A percentile compares a stretch with the other conserved stretches of the same genome.
These are phyloP conservation scores for Lactifluus volemus DNA, from an alignment of 768 basidiomycete genomes.

Conservation along the genomic window DNA sequence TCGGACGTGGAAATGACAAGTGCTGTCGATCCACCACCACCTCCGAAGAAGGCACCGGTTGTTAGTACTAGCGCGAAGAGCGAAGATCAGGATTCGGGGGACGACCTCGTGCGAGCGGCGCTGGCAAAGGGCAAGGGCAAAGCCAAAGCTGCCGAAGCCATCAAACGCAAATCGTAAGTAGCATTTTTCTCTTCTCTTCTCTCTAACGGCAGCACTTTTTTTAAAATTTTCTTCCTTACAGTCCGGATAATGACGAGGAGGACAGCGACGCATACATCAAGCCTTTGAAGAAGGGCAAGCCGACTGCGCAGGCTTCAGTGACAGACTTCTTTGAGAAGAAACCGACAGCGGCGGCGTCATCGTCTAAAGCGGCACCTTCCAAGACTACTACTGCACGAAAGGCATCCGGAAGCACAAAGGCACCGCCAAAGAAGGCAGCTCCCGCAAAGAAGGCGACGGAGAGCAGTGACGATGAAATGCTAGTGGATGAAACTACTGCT, in stretches of 20 bases:
- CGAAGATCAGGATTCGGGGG: constrained; percentile 35
- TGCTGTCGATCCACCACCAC: constrained; percentile 25
- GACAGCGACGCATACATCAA: constrained; percentile 25
- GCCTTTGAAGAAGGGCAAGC: constrained; percentile 48
- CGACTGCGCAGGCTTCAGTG: constrained; percentile 26
- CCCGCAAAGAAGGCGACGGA: constrained; percentile 27
- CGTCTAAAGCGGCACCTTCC: constrained; percentile 8
- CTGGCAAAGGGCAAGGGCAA: constrained; percentile 39
- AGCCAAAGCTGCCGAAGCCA: constrained; percentile 32
- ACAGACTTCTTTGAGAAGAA: constrained; percentile 55
- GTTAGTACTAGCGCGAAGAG: background rate
- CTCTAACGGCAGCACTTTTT: background rate
- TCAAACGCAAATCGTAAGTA: constrained; percentile 64
- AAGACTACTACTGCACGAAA: constrained; percentile 30
- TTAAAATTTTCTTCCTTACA: background rate
- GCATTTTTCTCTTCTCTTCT: background rate
- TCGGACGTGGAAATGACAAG: constrained; percentile 25
- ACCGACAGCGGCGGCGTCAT: background rate
- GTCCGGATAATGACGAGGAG: background rate
- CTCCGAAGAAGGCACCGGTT: constrained; percentile 10
- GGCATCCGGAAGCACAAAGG: constrained; percentile 50
- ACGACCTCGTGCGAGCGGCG: constrained; percentile 25
- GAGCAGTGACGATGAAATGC: constrained; percentile 36
- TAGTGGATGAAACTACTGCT: constrained; percentile 32
- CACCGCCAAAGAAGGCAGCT: constrained; percentile 15